These are phyloP conservation scores for Pelargonium cotyledonis DNA, from an alignment of 441 rosid genomes.

Conservation along the genomic window DNA sequence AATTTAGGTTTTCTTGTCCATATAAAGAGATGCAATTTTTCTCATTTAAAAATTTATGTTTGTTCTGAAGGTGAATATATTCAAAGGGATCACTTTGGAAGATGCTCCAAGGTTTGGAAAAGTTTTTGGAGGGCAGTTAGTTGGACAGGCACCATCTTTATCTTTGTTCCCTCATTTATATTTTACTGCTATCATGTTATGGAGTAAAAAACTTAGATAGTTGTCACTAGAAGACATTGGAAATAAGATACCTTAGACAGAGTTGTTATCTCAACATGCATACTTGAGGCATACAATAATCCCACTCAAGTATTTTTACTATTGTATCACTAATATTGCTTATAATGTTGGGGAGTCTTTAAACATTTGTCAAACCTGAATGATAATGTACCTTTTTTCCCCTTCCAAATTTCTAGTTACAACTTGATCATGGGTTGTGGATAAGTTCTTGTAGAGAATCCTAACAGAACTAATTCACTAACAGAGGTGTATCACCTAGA, in stretches of 20 bases:
- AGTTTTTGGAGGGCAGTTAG: slow-evolving; percentile 92
- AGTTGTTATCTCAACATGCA: slow-evolving; percentile 2
- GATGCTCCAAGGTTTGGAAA: slow-evolving; percentile 85
- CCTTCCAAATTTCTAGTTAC: too few relatives aligned
- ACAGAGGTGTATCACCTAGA: too few relatives aligned
- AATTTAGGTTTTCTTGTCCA: not conserved
- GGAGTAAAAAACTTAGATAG: not conserved
- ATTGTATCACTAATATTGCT: not conserved
- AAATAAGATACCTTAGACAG: not conserved
- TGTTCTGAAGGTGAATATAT: slow-evolving; percentile 63
- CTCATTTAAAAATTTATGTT: not conserved
- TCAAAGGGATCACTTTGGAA: slow-evolving; percentile 77
- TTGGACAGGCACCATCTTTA: slow-evolving; percentile 67
- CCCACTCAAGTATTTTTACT: not conserved
- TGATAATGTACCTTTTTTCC: too few relatives aligned
- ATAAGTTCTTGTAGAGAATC: too few relatives aligned
- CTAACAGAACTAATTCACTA: too few relatives aligned
- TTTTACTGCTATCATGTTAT: not conserved
- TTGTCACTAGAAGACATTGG: not conserved
- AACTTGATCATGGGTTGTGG: too few relatives aligned
- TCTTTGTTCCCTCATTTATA: not conserved
- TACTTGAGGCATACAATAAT: not conserved
- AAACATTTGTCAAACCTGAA: too few relatives aligned
- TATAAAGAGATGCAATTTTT: not conserved
- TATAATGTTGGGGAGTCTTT: too few relatives aligned